Conservation (phyloP, 176 grass and related monocot genomes). For the Typha latifolia region DNA sequence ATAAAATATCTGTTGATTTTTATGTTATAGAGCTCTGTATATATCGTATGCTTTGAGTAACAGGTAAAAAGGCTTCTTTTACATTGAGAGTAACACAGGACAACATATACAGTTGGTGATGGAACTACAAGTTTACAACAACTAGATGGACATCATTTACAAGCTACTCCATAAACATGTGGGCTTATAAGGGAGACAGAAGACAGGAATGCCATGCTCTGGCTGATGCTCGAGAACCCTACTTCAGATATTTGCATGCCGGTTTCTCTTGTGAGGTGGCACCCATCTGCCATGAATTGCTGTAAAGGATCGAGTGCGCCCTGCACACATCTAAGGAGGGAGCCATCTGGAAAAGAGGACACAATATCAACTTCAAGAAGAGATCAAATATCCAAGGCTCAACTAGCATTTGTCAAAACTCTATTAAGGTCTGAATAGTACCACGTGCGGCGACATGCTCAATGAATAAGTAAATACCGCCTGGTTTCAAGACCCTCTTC, state of each 20-base stretch:
- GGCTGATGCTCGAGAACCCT: constrained; percentile 50
- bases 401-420: background rate
- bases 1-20: no score
- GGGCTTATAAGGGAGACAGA: constrained; percentile 49
- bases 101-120: background rate
- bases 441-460: constrained; percentile 74
- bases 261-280: constrained; percentile 69
- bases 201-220: constrained; percentile 31
- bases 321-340: constrained; percentile 52
- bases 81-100: constrained; percentile 1
- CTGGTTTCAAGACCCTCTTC: constrained; percentile 66
- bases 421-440: constrained; percentile 17
- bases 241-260: constrained; percentile 38
- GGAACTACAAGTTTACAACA: background rate
- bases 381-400: background rate
- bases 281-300: constrained; percentile 55
- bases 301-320: constrained; percentile 59
- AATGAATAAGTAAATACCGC: constrained; percentile 69
- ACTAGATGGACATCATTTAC: constrained; percentile 36
- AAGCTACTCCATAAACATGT: constrained; percentile 69
- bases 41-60: no score
- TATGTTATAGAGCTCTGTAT: no score
- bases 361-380: background rate
- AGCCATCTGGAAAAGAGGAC: constrained; percentile 36
- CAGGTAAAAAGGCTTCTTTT: no score